phyloP scores from a whole-genome alignment of 257 asterid genomes.

The Gentiana macrophylla region DNA sequence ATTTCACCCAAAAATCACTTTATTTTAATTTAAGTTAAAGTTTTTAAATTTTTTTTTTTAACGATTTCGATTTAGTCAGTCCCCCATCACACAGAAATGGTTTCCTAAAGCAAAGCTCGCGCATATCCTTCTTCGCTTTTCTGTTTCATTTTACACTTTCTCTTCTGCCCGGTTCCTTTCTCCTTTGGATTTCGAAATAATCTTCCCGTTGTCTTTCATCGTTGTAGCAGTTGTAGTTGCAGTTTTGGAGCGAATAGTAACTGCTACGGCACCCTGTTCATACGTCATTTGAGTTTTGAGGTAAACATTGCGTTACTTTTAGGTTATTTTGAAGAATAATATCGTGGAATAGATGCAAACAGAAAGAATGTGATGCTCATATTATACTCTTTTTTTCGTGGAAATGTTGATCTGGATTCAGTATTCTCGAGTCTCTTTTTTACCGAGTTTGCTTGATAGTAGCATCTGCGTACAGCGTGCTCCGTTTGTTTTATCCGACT shows the following conservation, averaged over 20 bases:
- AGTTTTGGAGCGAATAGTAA: slow-evolving; percentile 4
- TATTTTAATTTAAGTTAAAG: not conserved
- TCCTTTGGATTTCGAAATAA: slow-evolving; percentile 4
- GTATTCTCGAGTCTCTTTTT: not conserved
- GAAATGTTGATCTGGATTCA: slow-evolving; percentile 17
- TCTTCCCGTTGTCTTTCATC: not conserved
- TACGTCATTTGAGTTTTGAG: not conserved
- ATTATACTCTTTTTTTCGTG: slow-evolving; percentile 3
- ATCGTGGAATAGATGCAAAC: not conserved
- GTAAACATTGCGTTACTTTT: slow-evolving; percentile 4
- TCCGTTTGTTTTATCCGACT: not conserved
- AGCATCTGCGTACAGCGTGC: not conserved
- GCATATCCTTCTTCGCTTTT: not conserved
- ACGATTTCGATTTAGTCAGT: not conserved
- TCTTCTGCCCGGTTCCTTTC: slow-evolving; percentile 18
- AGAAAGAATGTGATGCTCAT: not conserved
- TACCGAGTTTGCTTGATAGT: not conserved
- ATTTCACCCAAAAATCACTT: not conserved
- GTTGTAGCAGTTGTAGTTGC: not conserved
- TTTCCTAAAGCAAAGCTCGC: not conserved
- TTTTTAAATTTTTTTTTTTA: not conserved
- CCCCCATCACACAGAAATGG: slow-evolving; percentile 6
- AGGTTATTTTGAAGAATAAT: not conserved
- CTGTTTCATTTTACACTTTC: not conserved
- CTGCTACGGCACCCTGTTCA: slow-evolving; percentile 18